Base-by-base conservation (phyloP, 257 asterid species). In the Apocynum venetum region DNA sequence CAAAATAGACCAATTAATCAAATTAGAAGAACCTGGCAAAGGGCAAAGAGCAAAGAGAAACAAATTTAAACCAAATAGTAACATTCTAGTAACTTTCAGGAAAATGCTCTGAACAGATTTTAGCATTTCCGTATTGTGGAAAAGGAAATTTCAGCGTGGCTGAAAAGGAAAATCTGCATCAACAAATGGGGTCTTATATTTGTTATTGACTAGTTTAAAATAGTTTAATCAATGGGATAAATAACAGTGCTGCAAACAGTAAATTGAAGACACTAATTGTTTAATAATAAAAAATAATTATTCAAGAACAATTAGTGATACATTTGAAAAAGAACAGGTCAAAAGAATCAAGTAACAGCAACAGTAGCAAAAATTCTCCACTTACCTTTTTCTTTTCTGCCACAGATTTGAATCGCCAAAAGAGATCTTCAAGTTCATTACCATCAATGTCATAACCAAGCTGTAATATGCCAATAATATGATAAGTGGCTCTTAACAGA, bases 361-460 rank as follows among this genome's bases (percentile, higher is more conserved):
- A 36, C 9, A 6, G 0, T 6, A 14, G 31, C 43, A 40, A 59
- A 55, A 68, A 71, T 55, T 0, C 60, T 78, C 53, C 4, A 73
- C 38, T 78, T 82, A 95, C 98, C 98, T 95, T 95, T 87, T 95
- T 95, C 82, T 86, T 92, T 86, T 92, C 98, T 35, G 98, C 98
- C 15, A 92, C 95, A 79, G 86, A 87, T 87, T 94, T 94, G 87
- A 91, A 94, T 74, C 98, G 98, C 85, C 92, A 57, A 80, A 94
- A 94, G 65, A 94, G 96, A 87, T 89, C 97, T 74, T 92, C 98
- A 77, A 94, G 94, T 84, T 89, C 91, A 84, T 91, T 85, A 63
- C 92, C 96, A 78, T 91, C 92, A 80, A 94, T 86, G 83, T 89
- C 98, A 56, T 86, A 92, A 74, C 98, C 98, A 85, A 94, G 98